phyloP scores from a whole-genome alignment of 192 early-diverging fungal genomes.

The Geranomyces michiganensis region DNA sequence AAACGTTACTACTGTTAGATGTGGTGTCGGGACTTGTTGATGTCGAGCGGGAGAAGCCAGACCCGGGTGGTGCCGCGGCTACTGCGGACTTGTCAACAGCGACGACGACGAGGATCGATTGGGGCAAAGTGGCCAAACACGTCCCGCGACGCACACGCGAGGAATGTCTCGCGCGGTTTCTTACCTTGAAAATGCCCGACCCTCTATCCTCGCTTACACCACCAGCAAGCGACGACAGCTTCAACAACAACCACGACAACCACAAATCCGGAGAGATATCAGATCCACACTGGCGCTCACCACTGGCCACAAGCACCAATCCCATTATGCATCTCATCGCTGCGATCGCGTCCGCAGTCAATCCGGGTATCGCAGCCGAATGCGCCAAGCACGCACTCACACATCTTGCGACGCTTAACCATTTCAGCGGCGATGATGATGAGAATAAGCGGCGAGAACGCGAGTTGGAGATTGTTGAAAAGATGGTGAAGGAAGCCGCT shows the following conservation, averaged over 20 bases:
- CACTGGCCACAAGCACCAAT: background rate
- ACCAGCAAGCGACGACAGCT: background rate
- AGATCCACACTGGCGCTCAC: background rate
- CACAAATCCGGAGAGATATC: background rate
- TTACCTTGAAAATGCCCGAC: background rate
- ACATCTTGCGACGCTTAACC: background rate
- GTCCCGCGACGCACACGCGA: background rate
- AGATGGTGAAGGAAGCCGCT: background rate
- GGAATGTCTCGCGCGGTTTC: slow-evolving; percentile 1
- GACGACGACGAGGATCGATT: background rate
- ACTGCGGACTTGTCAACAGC: background rate
- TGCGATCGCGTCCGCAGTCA: background rate
- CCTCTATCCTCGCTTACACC: background rate
- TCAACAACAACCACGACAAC: background rate
- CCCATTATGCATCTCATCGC: slow-evolving; percentile 26
- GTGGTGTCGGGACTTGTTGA: background rate
- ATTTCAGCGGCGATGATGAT: background rate
- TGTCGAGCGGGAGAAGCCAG: background rate
- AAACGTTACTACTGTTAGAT: background rate
- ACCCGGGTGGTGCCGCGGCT: background rate
- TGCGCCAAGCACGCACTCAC: slow-evolving; percentile 15
- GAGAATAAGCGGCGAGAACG: background rate
- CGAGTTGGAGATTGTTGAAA: background rate
- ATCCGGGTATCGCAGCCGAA: slow-evolving; percentile 25
- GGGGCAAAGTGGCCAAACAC: no score